Base-by-base conservation (phyloP, 2,329 filamentous ascomycete genomes). In the Cladosporium sp. region DNA sequence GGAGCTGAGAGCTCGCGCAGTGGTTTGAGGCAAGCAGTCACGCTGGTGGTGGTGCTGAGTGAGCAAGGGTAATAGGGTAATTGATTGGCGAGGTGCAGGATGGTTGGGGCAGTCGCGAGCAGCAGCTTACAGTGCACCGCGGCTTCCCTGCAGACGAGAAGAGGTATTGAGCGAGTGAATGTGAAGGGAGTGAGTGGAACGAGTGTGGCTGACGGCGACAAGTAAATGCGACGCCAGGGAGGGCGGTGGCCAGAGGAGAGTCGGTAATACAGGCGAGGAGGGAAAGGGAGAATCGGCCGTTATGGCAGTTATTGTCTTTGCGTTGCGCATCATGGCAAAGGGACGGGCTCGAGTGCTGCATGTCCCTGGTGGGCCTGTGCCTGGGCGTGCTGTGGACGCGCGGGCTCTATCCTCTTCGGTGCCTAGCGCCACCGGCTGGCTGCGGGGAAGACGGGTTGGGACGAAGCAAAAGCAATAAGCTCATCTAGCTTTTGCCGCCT, bases 41-140 rank as follows among this genome's bases (percentile, higher is more conserved):
- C 17, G 28, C 34, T 20, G 47, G 17, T 22, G 47, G 17, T 22
- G 34, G 28, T 36, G 47, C 47, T 48, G 45, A 48, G 25, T 35
- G 45, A 50, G 47, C 47, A 37, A 37, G 47, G 47, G 34, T 37
- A 32, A 50, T 50, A 32, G 2, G 28, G 28, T 32, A n/a, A 32
- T 32, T 32, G 28, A 32, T 32, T 32, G 47, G 47, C 45, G 28
- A 35, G n/a, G 45, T 48, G 45, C 45, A 48, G 45, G 28, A 17
- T 32, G 45, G 45, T 48, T 50, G 28, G 47, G 34, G 47, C 25
- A 37, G 28, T 50, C 19, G 47, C 47, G 35, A 50, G 34, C 47
- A 50, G 34, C 47, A 50, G 47, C 47, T 48, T 48, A 48, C 45
- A 48, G 45, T 22, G 28, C 45, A 45, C 42, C 24, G 42, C 42